A percentile compares a stretch with the other conserved stretches of the same genome.
Conservation (phyloP, 768 basidiomycete genomes). For the Antrodiella citrinella region DNA sequence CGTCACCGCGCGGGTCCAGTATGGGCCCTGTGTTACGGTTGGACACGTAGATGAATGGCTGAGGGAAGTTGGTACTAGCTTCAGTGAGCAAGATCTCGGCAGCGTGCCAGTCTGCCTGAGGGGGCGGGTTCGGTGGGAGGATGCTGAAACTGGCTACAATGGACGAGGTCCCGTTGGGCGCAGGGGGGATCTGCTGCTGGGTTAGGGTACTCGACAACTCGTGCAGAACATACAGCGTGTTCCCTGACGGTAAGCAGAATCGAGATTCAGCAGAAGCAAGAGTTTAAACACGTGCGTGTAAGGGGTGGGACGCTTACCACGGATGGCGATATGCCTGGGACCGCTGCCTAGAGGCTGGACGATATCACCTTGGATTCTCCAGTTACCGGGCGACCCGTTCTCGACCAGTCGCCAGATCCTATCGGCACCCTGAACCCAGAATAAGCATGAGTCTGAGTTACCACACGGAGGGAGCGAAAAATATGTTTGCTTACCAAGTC, state of each 20-base stretch:
- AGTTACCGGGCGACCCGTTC: constrained; percentile 34
- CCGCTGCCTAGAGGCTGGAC: constrained; percentile 56
- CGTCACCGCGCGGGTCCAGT: constrained; percentile 46
- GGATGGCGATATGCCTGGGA: constrained; percentile 38
- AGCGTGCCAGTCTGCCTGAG: constrained; percentile 36
- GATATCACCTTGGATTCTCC: constrained; percentile 52
- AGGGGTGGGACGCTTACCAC: constrained; percentile 22
- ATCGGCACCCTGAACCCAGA: constrained; percentile 44
- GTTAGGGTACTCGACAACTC: constrained; percentile 50
- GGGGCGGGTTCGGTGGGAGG: constrained; percentile 32
- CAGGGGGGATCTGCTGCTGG: constrained; percentile 45
- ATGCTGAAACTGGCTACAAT: constrained; percentile 44
- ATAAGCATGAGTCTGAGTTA: constrained; percentile 1
- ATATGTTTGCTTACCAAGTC: constrained; percentile 41
- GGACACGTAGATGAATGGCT: constrained; percentile 54
- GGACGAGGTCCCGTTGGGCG: constrained; percentile 42
- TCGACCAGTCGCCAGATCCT: constrained; percentile 58
- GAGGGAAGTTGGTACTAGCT: constrained; percentile 36
- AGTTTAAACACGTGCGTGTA: neutral
- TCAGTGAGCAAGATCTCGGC: constrained; percentile 58
- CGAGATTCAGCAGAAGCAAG: neutral
- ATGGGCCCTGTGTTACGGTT: constrained; percentile 50
- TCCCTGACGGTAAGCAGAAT: no score
- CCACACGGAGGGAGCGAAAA: neutral
- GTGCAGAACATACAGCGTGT: constrained; percentile 45